Evolutionary conservation across 2,329 filamentous ascomycete genomes (phyloP).

Genomic region (Drechslera avenae): DNA sequence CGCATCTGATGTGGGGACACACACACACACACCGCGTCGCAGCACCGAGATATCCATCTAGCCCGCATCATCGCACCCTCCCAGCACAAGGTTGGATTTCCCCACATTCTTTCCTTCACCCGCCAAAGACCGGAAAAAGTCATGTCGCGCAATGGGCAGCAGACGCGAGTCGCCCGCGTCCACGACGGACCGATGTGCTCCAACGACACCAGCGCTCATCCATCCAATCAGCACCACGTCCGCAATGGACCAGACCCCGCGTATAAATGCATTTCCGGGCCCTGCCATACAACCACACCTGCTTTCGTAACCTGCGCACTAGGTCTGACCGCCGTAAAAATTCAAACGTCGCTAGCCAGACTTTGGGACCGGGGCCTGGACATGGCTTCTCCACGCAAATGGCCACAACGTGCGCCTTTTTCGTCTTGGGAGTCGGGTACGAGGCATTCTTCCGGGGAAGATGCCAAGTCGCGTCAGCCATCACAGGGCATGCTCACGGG

Average conservation of each 20-base stretch:
- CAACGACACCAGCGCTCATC: not conserved
- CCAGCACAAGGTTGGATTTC: too few relatives aligned
- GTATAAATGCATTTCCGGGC: constrained; percentile 20
- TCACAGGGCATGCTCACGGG: not conserved
- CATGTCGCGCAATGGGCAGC: constrained; percentile 3
- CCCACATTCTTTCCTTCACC: too few relatives aligned
- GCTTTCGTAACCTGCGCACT: constrained; percentile 12
- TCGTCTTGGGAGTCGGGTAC: not conserved
- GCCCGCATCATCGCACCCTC: too few relatives aligned
- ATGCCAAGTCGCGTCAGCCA: not conserved
- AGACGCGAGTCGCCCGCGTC: constrained; percentile 12
- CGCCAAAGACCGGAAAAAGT: constrained; percentile 17
- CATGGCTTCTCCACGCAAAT: too few relatives aligned
- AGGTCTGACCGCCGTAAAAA: constrained; percentile 4
- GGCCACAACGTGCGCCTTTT: not conserved
- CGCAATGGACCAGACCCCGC: constrained; percentile 8
- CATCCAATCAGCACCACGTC: constrained; percentile 13
- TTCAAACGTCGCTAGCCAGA: not conserved
- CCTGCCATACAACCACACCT: not conserved
- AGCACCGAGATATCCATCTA: too few relatives aligned
- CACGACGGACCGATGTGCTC: constrained; percentile 10
- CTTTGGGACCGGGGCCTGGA: constrained; percentile 2
- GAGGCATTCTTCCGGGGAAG: constrained; percentile 12
- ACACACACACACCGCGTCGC: too few relatives aligned
- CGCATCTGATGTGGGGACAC: too few relatives aligned